Conservation (phyloP, 257 asterid species). For the Fraxinus pennsylvanica region DNA sequence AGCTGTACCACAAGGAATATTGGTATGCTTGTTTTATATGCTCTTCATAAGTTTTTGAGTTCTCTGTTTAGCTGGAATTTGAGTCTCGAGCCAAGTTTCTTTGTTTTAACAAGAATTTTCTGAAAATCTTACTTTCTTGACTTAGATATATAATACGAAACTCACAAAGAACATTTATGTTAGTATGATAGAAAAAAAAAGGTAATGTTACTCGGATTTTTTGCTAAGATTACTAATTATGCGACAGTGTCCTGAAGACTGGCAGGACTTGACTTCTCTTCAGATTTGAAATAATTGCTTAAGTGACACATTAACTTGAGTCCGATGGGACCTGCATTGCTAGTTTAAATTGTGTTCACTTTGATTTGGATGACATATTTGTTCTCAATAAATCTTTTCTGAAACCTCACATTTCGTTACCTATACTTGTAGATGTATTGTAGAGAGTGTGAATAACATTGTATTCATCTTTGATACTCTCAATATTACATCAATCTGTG, state of each 20-base stretch:
- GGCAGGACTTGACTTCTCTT: background rate
- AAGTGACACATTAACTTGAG: background rate
- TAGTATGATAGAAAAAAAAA: background rate
- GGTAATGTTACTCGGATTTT: background rate
- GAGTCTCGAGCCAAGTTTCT: background rate
- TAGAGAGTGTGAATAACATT: background rate
- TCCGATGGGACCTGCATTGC: background rate
- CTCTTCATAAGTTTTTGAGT: background rate
- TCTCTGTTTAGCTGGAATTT: background rate
- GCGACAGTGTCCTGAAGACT: background rate
- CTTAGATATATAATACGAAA: background rate
- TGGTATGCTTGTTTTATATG: slow-evolving; percentile 32
- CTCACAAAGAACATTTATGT: background rate
- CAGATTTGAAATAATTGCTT: background rate
- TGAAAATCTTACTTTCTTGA: background rate
- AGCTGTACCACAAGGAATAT: slow-evolving; percentile 55
- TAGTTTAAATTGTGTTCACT: background rate
- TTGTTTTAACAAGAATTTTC: background rate
- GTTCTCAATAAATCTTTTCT: background rate
- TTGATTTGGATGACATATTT: background rate
- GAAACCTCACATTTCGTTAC: background rate
- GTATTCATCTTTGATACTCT: background rate
- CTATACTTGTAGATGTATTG: background rate
- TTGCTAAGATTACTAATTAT: background rate
- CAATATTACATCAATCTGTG: background rate